phyloP scores from a whole-genome alignment of 2,329 filamentous ascomycete species.

The Byssochlamys sp. region DNA sequence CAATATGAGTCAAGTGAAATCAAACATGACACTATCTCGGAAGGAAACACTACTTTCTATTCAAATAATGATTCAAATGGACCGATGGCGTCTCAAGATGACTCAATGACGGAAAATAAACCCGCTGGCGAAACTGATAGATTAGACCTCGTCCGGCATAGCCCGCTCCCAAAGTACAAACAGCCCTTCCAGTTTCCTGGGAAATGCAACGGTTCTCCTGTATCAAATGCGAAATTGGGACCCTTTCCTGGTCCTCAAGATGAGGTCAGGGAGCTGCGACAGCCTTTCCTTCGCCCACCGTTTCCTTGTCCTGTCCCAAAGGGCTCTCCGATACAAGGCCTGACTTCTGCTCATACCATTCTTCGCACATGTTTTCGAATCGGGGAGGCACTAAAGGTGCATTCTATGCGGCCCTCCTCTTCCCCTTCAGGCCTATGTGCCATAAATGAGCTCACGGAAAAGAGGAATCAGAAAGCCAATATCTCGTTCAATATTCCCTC shows the following conservation, averaged over 20 bases:
- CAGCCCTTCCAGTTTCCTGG: not conserved
- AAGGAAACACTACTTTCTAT: not conserved
- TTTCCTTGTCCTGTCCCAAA: slow-evolving; percentile 2
- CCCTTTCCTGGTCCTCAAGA: not conserved
- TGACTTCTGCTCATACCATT: slow-evolving; percentile 4
- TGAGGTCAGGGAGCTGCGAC: not conserved
- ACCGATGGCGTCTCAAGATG: not conserved
- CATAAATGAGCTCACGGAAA: not conserved
- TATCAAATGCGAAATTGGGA: not conserved
- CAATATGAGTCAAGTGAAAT: not conserved
- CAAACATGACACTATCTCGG: not conserved
- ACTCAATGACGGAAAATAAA: not conserved
- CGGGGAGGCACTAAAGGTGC: slow-evolving; percentile 3
- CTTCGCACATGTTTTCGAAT: slow-evolving; percentile 9
- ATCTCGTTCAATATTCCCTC: not conserved
- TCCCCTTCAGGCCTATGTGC: too few relatives aligned
- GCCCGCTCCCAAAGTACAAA: not conserved
- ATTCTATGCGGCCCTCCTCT: not conserved
- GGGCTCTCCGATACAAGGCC: slow-evolving; percentile 7
- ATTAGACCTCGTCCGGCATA: not conserved
- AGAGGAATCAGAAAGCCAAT: too few relatives aligned
- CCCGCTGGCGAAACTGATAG: not conserved
- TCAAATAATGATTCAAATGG: not conserved
- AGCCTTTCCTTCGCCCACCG: slow-evolving; percentile 3
- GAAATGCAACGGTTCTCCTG: not conserved